Percentiles rank a stretch among this genome's conserved stretches.
Conservation (phyloP, 148 eudicot genomes). For the Tetragonia tetragonoides region DNA sequence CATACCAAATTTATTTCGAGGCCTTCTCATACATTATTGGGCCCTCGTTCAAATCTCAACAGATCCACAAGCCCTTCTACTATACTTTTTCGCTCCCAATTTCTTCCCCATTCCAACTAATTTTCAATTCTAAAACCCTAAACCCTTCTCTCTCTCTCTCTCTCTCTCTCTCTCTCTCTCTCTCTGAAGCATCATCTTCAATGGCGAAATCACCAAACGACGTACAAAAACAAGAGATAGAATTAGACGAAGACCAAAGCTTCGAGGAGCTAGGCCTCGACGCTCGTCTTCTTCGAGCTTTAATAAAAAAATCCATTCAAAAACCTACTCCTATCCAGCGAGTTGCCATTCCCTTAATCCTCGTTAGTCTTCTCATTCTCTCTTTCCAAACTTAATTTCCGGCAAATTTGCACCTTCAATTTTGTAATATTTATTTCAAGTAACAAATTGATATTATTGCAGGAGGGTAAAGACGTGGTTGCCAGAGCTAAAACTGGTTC, state of each 20-base stretch:
- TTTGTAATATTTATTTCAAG: not conserved
- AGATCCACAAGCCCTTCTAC: too few species aligned
- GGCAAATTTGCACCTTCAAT: not conserved
- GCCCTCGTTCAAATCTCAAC: too few species aligned
- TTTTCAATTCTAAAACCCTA: slow-evolving; percentile 21
- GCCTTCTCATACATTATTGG: too few species aligned
- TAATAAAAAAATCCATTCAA: slow-evolving; percentile 52
- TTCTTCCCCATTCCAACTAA: not conserved
- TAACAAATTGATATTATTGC: not conserved
- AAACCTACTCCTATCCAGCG: slow-evolving; percentile 83
- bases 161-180: not conserved
- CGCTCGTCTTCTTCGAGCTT: slow-evolving; percentile 71
- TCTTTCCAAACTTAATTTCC: not conserved
- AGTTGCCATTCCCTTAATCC: slow-evolving; percentile 70
- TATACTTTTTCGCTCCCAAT: too few species aligned
- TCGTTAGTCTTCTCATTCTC: slow-evolving; percentile 34
- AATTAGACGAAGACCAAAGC: slow-evolving; percentile 48
- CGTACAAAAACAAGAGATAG: slow-evolving; percentile 21
- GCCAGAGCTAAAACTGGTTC: slow-evolving; percentile 97
- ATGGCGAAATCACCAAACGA: slow-evolving; percentile 24
- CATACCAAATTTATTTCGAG: too few species aligned
- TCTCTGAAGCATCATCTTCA: slow-evolving; percentile 2
- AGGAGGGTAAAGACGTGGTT: slow-evolving; percentile 96
- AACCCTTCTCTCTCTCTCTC: not conserved
- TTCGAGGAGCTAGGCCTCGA: slow-evolving; percentile 78